A percentile compares a stretch with the other conserved stretches of the same genome.
These are phyloP conservation scores for Hysterangium stoloniferum DNA, from an alignment of 768 basidiomycete genomes.

Conservation along the genomic window DNA sequence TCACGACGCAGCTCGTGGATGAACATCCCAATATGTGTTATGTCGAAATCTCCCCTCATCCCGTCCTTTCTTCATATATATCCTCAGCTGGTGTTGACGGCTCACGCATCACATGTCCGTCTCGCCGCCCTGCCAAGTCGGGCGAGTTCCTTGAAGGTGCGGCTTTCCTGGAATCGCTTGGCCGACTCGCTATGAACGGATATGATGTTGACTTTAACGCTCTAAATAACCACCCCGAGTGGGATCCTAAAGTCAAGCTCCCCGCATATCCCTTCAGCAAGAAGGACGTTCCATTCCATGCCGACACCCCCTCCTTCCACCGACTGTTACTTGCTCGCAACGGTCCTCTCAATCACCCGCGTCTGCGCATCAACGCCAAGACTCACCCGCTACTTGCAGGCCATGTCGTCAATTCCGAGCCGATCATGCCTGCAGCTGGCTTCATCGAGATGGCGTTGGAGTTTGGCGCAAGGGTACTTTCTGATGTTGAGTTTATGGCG, in stretches of 20 bases:
- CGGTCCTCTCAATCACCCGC: constrained; percentile 14
- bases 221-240: constrained; percentile 17
- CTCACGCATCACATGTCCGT: constrained; percentile 15
- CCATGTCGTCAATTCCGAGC: constrained; percentile 12
- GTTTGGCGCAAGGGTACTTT: constrained; percentile 23
- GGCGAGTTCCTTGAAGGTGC: constrained; percentile 27
- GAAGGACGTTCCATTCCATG: constrained; percentile 22
- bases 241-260: constrained; percentile 17
- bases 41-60: constrained; percentile 14
- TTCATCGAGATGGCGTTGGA: constrained; percentile 25
- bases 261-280: constrained; percentile 27
- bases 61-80: constrained; percentile 12
- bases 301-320: constrained; percentile 18
- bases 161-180: constrained; percentile 23
- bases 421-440: constrained; percentile 18
- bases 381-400: constrained; percentile 12
- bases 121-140: constrained; percentile 27
- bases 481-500: constrained; percentile 22
- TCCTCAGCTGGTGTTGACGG: constrained; percentile 28
- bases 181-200: constrained; percentile 13
- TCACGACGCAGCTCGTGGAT: constrained; percentile 22
- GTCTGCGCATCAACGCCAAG: constrained; percentile 13
- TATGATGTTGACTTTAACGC: constrained; percentile 20
- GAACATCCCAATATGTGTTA: constrained; percentile 15
- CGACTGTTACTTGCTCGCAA: constrained; percentile 20